A percentile compares a stretch with the other conserved stretches of the same genome.
phyloP scores from a whole-genome alignment of 352 stramenopile species.

The Thalassiosira hispida region DNA sequence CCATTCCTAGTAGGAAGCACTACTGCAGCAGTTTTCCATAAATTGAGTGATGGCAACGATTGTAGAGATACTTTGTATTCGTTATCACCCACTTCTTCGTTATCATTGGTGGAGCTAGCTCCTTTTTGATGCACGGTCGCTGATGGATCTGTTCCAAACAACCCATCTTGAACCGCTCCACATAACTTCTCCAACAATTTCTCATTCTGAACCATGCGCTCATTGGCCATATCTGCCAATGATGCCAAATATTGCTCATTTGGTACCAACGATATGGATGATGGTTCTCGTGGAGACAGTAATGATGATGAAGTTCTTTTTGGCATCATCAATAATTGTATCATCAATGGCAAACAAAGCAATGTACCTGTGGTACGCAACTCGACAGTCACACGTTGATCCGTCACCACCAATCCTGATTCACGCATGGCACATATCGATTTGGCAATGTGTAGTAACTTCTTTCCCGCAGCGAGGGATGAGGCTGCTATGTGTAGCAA shows the following conservation, averaged over 20 bases:
- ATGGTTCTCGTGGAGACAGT: not conserved
- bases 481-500: conserved; percentile 78
- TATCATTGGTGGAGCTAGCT: conserved; percentile 4
- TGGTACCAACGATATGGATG: conserved; percentile 23
- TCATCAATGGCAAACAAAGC: conserved; percentile 63
- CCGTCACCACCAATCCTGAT: conserved; percentile 75
- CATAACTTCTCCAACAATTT: conserved; percentile 63
- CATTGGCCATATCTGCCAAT: conserved; percentile 70
- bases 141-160: too few relatives aligned
- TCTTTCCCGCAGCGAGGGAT: conserved; percentile 54
- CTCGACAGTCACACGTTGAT: conserved; percentile 73
- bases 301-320: not conserved
- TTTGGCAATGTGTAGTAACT: conserved; percentile 70
- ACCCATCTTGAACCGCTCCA: conserved; percentile 39
- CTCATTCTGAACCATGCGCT: conserved; percentile 66
- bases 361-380: conserved; percentile 60
- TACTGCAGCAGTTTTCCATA: conserved; percentile 74
- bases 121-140: too few relatives aligned
- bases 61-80: conserved; percentile 40
- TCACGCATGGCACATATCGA: conserved; percentile 77
- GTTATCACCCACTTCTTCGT: not conserved
- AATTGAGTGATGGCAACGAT: conserved; percentile 59
- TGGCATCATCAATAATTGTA: conserved; percentile 14
- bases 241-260: conserved; percentile 58
- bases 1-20: conserved; percentile 23